Conservation (phyloP, 768 basidiomycete species). For the Harrya chromipes region DNA sequence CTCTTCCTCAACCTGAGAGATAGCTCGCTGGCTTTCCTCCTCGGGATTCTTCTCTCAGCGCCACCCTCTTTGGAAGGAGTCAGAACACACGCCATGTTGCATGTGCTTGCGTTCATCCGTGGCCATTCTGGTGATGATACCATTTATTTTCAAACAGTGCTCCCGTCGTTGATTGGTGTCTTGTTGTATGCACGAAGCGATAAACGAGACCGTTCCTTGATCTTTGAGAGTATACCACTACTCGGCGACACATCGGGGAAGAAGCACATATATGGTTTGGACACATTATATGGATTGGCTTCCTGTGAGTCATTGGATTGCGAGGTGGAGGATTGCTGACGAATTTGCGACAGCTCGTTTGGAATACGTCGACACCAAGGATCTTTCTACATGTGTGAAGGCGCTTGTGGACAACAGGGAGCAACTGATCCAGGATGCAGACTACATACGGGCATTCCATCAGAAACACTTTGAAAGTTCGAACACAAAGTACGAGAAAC, state of each 20-base stretch:
- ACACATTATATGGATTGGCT: slow-evolving; percentile 63
- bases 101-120: slow-evolving; percentile 76
- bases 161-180: slow-evolving; percentile 66
- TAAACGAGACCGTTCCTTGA: slow-evolving; percentile 33
- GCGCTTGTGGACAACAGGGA: slow-evolving; percentile 48
- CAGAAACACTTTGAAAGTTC: slow-evolving; percentile 47
- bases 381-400: slow-evolving; percentile 56
- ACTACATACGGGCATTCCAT: slow-evolving; percentile 59
- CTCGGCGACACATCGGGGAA: slow-evolving; percentile 40
- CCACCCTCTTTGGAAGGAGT: slow-evolving; percentile 31
- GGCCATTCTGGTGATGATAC: slow-evolving; percentile 58
- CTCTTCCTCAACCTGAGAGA: slow-evolving; percentile 69
- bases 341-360: slow-evolving; percentile 39
- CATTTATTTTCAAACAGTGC: slow-evolving; percentile 77
- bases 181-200: slow-evolving; percentile 34
- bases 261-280: slow-evolving; percentile 65
- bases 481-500: slow-evolving; percentile 43
- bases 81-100: slow-evolving; percentile 60
- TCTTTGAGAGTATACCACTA: slow-evolving; percentile 53
- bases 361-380: slow-evolving; percentile 68
- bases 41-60: slow-evolving; percentile 59
- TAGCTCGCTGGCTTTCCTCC: slow-evolving; percentile 76
- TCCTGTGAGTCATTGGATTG: slow-evolving; percentile 42
- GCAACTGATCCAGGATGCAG: slow-evolving; percentile 57
- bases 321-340: slow-evolving; percentile 4